phyloP scores from a whole-genome alignment of 345 rosid genomes.

The Gossypium rotundifolium region DNA sequence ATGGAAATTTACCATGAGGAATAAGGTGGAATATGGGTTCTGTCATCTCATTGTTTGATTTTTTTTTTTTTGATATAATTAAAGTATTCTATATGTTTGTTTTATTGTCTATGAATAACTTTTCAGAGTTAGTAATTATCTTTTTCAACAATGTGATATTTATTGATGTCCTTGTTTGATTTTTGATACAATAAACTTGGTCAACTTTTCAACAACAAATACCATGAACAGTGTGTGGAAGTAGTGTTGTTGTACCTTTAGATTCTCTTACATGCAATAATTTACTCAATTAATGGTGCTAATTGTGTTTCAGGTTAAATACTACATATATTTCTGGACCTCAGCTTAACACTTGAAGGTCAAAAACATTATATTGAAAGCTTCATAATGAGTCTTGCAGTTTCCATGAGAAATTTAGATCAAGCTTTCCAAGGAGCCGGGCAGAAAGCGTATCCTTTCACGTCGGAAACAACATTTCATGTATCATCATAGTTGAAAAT shows the following conservation, averaged over 20 bases:
- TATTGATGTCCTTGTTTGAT: too few relatives aligned
- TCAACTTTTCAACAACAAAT: neutral
- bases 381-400: slow-evolving; percentile 57
- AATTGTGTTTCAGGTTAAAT: slow-evolving; percentile 24
- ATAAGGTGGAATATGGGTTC: too few relatives aligned
- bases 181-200: neutral
- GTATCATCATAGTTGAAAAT: neutral
- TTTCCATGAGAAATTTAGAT: slow-evolving; percentile 98
- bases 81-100: too few relatives aligned
- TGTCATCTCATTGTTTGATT: too few relatives aligned
- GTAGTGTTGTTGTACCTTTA: neutral
- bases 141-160: too few relatives aligned
- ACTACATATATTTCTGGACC: slow-evolving; percentile 14
- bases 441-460: slow-evolving; percentile 90
- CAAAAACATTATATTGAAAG: slow-evolving; percentile 23
- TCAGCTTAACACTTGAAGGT: slow-evolving; percentile 26
- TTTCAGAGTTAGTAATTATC: too few relatives aligned
- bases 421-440: slow-evolving; percentile 98
- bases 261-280: neutral
- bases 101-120: too few relatives aligned
- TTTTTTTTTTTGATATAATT: too few relatives aligned
- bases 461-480: slow-evolving; percentile 9
- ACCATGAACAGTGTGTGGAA: neutral
- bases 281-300: slow-evolving; percentile 15
- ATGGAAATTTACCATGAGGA: too few relatives aligned